Conservation (phyloP, 2,329 filamentous ascomycete genomes). For the Hypoxylon sp. region DNA sequence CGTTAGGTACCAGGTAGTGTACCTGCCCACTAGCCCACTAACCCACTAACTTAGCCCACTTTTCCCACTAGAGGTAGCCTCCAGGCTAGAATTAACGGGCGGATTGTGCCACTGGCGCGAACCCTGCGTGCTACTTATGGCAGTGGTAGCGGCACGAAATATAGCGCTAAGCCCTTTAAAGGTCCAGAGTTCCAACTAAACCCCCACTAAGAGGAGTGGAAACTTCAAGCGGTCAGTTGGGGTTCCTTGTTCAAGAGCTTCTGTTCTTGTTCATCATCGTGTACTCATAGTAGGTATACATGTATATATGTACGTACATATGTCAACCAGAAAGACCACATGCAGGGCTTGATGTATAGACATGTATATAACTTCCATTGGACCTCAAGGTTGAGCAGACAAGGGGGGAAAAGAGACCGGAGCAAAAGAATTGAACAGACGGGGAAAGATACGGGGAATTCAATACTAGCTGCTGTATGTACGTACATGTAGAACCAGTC, state of each 20-base stretch:
- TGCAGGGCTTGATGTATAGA: not conserved
- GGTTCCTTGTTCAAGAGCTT: conserved; percentile 36
- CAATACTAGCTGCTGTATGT: conserved; percentile 5
- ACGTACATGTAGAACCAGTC: conserved; percentile 27
- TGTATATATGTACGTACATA: conserved; percentile 4
- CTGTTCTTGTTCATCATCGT: not conserved
- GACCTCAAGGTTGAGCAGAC: conserved; percentile 2
- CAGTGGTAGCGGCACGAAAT: conserved; percentile 37
- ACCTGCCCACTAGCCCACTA: conserved; percentile 11
- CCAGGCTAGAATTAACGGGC: conserved; percentile 29
- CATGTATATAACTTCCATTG: conserved; percentile 6
- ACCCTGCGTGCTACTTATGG: conserved; percentile 48
- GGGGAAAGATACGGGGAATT: conserved; percentile 10
- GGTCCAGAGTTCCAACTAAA: conserved; percentile 26
- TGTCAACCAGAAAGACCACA: not conserved
- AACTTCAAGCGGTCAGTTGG: conserved; percentile 53
- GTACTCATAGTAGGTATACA: conserved; percentile 7
- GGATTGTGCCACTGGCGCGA: conserved; percentile 49
- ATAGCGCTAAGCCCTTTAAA: conserved; percentile 39
- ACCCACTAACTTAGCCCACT: too few species aligned
- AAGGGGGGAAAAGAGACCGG: conserved; percentile 7
- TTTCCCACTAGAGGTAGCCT: too few species aligned
- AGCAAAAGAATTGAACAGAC: not conserved
- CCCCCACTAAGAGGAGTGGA: conserved; percentile 45
- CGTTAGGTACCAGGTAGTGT: conserved; percentile 16